Conservation (phyloP, 495 filamentous ascomycete species). For the Clavariopsis aquatica region DNA sequence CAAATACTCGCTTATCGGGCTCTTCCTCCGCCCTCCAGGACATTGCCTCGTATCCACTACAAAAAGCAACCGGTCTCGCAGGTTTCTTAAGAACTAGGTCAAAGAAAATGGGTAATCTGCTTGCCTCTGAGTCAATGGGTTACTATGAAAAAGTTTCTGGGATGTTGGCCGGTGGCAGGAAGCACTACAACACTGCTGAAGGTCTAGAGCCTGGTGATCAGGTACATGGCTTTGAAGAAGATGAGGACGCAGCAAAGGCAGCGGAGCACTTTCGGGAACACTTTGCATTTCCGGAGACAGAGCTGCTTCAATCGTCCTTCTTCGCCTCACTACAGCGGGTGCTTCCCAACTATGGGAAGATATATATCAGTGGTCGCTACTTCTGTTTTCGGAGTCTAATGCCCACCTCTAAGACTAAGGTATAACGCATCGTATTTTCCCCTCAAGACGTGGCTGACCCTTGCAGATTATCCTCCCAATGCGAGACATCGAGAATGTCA, state of each 20-base stretch:
- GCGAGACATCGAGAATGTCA: constrained; percentile 89
- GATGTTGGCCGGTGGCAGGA: constrained; percentile 91
- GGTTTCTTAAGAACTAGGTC: constrained; percentile 76
- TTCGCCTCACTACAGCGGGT: constrained; percentile 86
- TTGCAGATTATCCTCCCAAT: constrained; percentile 73
- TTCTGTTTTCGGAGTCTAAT: constrained; percentile 93
- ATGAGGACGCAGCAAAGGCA: constrained; percentile 59
- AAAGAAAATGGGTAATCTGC: constrained; percentile 77
- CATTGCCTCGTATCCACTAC: constrained; percentile 76
- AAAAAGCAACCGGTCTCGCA: constrained; percentile 81
- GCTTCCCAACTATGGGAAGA: constrained; percentile 91
- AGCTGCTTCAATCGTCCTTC: constrained; percentile 87
- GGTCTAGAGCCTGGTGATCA: constrained; percentile 64
- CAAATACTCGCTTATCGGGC: constrained; percentile 35
- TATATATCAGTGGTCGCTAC: constrained; percentile 87
- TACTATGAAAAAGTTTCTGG: constrained; percentile 97
- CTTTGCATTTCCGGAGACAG: constrained; percentile 81
- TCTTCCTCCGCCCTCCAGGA: constrained; percentile 67
- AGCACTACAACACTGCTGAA: constrained; percentile 79
- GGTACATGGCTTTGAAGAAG: constrained; percentile 64
- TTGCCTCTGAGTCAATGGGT: constrained; percentile 93
- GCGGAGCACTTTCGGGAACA: constrained; percentile 78
- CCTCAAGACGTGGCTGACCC: not conserved
- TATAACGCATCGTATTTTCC: constrained; percentile 9
- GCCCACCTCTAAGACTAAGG: constrained; percentile 85